Percentiles rank a stretch among this genome's conserved stretches.
These are phyloP conservation scores for Thelonectria discophora DNA, from an alignment of 2,329 filamentous ascomycete species.

Conservation along the genomic window DNA sequence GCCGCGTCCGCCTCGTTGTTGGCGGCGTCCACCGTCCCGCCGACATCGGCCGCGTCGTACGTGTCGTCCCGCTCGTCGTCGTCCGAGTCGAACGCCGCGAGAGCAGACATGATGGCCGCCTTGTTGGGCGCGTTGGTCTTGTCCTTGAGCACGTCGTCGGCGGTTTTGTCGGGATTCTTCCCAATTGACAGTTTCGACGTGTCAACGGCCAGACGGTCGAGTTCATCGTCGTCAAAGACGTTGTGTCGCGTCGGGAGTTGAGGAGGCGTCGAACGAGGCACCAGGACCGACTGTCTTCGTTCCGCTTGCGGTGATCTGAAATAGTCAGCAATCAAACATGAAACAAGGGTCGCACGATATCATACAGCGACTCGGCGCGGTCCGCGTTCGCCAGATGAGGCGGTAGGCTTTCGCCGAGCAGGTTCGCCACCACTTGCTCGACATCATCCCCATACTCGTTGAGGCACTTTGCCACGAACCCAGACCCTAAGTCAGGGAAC, in stretches of 20 bases:
- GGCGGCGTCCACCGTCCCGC: slow-evolving; percentile 82
- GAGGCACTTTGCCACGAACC: slow-evolving; percentile 80
- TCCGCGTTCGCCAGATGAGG: slow-evolving; percentile 71
- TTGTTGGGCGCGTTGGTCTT: slow-evolving; percentile 74
- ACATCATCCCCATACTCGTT: slow-evolving; percentile 81
- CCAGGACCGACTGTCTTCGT: slow-evolving; percentile 52
- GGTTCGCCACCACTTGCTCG: slow-evolving; percentile 81
- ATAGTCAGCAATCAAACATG: slow-evolving; percentile 30
- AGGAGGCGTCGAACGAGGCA: slow-evolving; percentile 68
- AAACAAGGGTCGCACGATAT: slow-evolving; percentile 25
- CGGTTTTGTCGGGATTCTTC: slow-evolving; percentile 70
- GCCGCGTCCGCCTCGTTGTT: slow-evolving; percentile 61
- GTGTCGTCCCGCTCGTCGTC: slow-evolving; percentile 98
- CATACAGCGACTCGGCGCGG: slow-evolving; percentile 69
- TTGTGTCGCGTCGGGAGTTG: slow-evolving; percentile 71
- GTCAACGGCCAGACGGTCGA: slow-evolving; percentile 75
- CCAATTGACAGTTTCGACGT: slow-evolving; percentile 80
- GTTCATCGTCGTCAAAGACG: slow-evolving; percentile 81
- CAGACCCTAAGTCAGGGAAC: slow-evolving; percentile 86
- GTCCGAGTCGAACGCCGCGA: slow-evolving; percentile 89
- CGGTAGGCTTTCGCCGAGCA: slow-evolving; percentile 81
- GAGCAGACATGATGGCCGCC: slow-evolving; percentile 85
- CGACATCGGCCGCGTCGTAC: slow-evolving; percentile 91
- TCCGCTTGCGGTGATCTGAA: slow-evolving; percentile 43
- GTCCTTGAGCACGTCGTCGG: slow-evolving; percentile 77